Conservation (phyloP, 805 yeast species). For the Saccharomycopsis sp. region DNA sequence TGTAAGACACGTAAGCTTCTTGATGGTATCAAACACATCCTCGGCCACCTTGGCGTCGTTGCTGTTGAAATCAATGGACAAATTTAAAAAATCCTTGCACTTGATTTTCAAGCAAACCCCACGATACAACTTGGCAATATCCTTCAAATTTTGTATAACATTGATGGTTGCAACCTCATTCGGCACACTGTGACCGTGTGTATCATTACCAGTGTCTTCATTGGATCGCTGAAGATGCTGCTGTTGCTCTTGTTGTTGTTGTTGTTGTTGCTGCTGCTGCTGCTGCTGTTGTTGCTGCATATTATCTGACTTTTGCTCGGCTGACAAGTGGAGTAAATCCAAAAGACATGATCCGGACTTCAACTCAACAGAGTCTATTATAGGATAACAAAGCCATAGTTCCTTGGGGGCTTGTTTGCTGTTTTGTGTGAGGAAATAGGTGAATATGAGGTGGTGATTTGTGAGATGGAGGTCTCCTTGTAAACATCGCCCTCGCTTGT, state of each 20-base stretch:
- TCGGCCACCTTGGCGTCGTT: conserved; percentile 43
- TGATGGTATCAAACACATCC: conserved; percentile 66
- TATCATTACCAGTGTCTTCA: not conserved
- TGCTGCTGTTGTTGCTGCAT: too few species aligned
- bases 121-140: conserved; percentile 23
- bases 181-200: conserved; percentile 4
- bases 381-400: conserved; percentile 88
- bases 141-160: conserved; percentile 17
- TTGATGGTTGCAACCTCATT: too few species aligned
- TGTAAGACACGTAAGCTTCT: conserved; percentile 52
- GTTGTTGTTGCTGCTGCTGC: not conserved
- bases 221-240: not conserved
- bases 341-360: conserved; percentile 43
- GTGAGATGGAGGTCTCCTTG: conserved; percentile 60
- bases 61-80: conserved; percentile 60
- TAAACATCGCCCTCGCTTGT: conserved; percentile 47
- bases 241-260: not conserved
- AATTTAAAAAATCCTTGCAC: conserved; percentile 77
- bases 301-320: not conserved
- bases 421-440: conserved; percentile 24
- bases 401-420: conserved; percentile 37
- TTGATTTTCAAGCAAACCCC: conserved; percentile 54
- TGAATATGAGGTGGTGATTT: conserved; percentile 67
- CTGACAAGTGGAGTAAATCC: conserved; percentile 19
- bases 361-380: conserved; percentile 53